phyloP scores from a whole-genome alignment of 2,329 filamentous ascomycete species.

The Monilinia aucupariae region DNA sequence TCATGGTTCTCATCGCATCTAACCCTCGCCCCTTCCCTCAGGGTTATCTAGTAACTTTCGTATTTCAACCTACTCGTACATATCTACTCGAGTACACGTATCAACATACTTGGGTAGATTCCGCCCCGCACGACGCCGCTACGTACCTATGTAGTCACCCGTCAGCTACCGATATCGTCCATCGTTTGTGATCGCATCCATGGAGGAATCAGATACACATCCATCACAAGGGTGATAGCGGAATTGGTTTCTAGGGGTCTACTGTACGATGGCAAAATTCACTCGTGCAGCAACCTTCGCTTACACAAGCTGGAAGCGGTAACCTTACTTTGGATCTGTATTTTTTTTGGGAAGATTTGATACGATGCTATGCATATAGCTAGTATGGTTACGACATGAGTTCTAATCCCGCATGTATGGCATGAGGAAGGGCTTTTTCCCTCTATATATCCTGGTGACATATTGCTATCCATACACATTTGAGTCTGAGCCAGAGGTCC shows the following conservation, averaged over 20 bases:
- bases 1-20: neutral
- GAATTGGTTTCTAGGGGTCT: neutral
- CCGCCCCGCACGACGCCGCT: neutral
- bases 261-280: neutral
- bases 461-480: neutral
- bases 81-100: neutral
- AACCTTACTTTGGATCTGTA: neutral
- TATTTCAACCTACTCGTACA: neutral
- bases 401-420: neutral
- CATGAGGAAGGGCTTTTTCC: neutral
- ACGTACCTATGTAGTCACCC: neutral
- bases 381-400: neutral
- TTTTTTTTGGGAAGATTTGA: neutral
- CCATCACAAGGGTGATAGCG: too few relatives aligned
- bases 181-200: neutral
- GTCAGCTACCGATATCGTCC: neutral
- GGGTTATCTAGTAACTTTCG: neutral
- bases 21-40: neutral
- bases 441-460: too few relatives aligned
- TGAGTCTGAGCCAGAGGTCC: neutral
- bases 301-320: neutral
- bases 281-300: neutral
- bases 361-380: neutral
- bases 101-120: neutral
- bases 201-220: neutral